These are phyloP conservation scores for Venturia nashicola DNA, from an alignment of 2,329 filamentous ascomycete genomes.

Conservation along the genomic window DNA sequence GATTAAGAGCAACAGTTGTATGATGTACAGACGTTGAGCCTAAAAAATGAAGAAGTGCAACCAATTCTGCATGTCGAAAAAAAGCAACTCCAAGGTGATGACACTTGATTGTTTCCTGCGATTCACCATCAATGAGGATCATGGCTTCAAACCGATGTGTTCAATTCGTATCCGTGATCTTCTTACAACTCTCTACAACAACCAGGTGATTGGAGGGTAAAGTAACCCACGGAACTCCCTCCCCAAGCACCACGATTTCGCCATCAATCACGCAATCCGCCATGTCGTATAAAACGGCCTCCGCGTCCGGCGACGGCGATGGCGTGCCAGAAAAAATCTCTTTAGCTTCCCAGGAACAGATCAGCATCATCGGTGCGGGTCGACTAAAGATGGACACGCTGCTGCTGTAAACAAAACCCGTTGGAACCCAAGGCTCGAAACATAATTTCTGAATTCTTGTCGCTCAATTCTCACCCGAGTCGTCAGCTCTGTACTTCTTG, in stretches of 20 bases:
- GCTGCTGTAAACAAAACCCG: not conserved
- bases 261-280: not conserved
- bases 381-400: not conserved
- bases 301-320: not conserved
- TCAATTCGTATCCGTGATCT: too few species aligned
- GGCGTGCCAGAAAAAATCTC: not conserved
- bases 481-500: not conserved
- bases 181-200: not conserved
- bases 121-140: too few species aligned
- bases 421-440: not conserved
- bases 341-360: constrained; percentile 1
- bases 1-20: not conserved
- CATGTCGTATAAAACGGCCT: not conserved
- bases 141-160: too few species aligned
- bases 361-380: not conserved
- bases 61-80: not conserved
- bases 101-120: not conserved
- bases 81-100: not conserved
- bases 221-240: not conserved
- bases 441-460: not conserved
- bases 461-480: not conserved
- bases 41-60: not conserved
- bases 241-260: not conserved
- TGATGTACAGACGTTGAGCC: not conserved
- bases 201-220: not conserved